Conservation (phyloP, 768 basidiomycete species). For the Tulasnella sp. region DNA sequence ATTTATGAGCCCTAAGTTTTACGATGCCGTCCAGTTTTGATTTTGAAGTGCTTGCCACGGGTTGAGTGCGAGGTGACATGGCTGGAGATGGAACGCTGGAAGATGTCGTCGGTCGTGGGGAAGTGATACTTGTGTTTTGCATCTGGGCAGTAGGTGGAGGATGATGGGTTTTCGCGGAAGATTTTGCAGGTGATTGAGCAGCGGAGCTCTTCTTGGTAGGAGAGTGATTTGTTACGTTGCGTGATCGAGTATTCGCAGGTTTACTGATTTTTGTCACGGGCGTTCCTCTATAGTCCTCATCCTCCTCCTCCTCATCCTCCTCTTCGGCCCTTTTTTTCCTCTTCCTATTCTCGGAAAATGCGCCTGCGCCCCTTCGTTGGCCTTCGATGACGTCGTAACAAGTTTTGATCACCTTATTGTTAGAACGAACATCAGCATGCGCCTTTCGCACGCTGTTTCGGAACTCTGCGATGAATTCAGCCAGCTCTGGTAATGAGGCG, state of each 20-base stretch:
- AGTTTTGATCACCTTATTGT: constrained; percentile 11
- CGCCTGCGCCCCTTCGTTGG: too few species aligned
- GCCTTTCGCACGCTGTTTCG: neutral
- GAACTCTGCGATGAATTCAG: constrained; percentile 1
- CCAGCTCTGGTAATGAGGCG: neutral
- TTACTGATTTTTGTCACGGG: constrained; percentile 4
- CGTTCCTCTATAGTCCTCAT: constrained; percentile 7
- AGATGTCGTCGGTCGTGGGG: neutral
- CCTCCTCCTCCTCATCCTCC: constrained; percentile 1
- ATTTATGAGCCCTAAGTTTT: too few species aligned
- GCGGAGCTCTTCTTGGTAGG: neutral
- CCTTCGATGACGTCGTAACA: constrained; percentile 8
- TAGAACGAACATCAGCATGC: constrained; percentile 13
- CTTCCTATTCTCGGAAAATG: too few species aligned
- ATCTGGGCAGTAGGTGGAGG: neutral
- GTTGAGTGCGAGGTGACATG: neutral
- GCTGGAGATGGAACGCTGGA: neutral
- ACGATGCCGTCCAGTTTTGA: neutral
- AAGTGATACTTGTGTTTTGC: neutral
- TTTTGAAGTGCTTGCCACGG: neutral
- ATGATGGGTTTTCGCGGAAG: neutral
- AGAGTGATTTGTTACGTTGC: neutral
- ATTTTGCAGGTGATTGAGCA: neutral
- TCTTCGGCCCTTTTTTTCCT: neutral
- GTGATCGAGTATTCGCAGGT: neutral